Evolutionary conservation across 1,284 basidiomycete genomes (phyloP), one percentile per base, ranked within the genome.

Genomic region (Wolfiporia cocos): DNA sequence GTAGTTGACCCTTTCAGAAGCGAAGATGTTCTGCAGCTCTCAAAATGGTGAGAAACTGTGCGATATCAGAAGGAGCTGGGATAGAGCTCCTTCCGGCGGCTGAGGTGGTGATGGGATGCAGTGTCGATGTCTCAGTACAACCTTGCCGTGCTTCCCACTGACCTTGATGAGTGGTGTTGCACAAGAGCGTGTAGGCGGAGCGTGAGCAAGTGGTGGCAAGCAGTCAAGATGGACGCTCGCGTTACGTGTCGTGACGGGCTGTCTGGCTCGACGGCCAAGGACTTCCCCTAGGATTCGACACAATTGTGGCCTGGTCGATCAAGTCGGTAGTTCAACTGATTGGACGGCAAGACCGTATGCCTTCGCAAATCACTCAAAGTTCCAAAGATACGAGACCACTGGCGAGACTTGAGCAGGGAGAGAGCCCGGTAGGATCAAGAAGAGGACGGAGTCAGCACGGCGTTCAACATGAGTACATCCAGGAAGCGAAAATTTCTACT

Each of bases 11-110:
- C n/a, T n/a, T n/a, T n/a, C n/a, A n/a, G 73, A 66, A 11, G 66
- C 61, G 36, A 75, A 24, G 72, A 62, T 14, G 64, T 54, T 52
- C 71, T 68, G 57, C 74, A 74, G 47, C 61, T 63, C 50, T 81
- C 76, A 46, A 67, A 43, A 41, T 46, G 60, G 45, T 56, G 50
- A 48, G 55, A 61, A 54, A 60, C 54, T 30, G 68, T 67, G 56
- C 71, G 73, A 57, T 75, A 67, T 55, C 61, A 63, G 41, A 71
- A 57, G 60, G 72, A 74, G 34, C 23, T 18, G 26, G 14, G 26
- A 28, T 14, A 28, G 14, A 14, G 14, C 26, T 28, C 14, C 9
- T 28, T 14, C 14, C 31, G 19, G 19, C 11, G 20, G 34, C 18
- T 11, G 14, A 20, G 20, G 39, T 34, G 5, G 31, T 14, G n/a